Evolutionary conservation across 331 rosid genomes (phyloP), one percentile per base, ranked within the genome.

Genomic region (Stylosanthes scabra): DNA sequence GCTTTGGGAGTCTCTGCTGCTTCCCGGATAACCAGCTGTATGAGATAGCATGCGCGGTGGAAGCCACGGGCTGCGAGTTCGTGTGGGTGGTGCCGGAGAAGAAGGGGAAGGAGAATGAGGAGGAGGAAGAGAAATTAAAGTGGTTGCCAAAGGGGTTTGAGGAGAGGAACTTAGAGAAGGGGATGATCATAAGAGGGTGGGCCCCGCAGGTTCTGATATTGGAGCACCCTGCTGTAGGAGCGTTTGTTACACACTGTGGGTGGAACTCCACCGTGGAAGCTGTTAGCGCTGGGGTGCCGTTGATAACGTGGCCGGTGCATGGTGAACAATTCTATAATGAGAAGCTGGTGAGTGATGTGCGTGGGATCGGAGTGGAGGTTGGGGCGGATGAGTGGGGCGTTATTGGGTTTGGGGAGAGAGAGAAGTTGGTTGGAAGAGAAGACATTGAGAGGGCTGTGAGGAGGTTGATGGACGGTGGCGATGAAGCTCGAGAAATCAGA

Each of bases 241-340:
- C 59, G 0, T 84, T 81, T 28, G 0, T 84, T 11, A 74, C 71
- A 0, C 85, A 81, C 3, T 78, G 88, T 2, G 86, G 86, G 3
- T 82, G 83, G 83, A 74, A 74, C 14, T 81, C 86, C 0, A 59
- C 59, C 0, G 39, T 75, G 25, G 87, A 86, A 25, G 82, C 70
- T 0, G 60, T 80, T 0, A 34, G 80, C 2, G 80, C 63, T 0
- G 87, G 90, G 13, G 41, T 83, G 44, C 85, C 85, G 1, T 12
- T 83, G 79, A 66, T 85, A 1, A 85, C 87, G 0, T 80, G 83
- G 83, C 87, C 89, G 1, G 59, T 80, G 60, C 81, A 66, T 4
- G 55, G 71, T 0, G 86, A 85, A 15, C 84, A 81, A 9, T 81
- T 81, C 3, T 85, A 69, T 1, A 85, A 82, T 6, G 89, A 85